A percentile compares a stretch with the other conserved stretches of the same genome.
Conservation (phyloP, 73 alveolate genomes). For the Tetrahymena thermophila region DNA sequence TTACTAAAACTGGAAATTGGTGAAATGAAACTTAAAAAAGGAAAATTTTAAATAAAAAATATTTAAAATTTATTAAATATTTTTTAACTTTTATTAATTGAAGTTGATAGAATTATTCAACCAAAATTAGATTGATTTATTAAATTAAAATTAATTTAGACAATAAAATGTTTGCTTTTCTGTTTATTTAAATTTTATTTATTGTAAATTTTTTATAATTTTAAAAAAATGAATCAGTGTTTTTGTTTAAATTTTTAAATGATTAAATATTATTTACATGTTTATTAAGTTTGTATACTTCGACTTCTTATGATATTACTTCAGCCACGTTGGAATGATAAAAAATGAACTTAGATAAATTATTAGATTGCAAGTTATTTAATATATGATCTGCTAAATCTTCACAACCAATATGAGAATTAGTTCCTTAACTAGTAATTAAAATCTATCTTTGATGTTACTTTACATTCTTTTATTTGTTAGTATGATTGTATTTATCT, state of each 20-base stretch:
- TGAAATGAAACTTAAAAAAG: too few species aligned
- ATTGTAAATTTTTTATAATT: background rate
- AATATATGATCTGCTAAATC: background rate
- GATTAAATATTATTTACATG: background rate
- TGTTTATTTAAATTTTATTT: too few species aligned
- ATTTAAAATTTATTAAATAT: too few species aligned
- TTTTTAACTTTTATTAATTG: too few species aligned
- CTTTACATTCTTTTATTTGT: background rate
- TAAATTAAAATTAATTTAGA: too few species aligned
- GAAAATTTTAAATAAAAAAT: too few species aligned
- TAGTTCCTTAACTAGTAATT: background rate
- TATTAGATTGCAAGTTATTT: background rate
- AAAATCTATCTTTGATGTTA: background rate
- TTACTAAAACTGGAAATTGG: too few species aligned
- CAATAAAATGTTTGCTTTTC: too few species aligned
- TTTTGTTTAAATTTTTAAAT: too few species aligned
- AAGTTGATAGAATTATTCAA: too few species aligned
- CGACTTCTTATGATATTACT: background rate
- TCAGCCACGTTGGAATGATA: background rate
- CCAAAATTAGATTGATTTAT: too few species aligned
- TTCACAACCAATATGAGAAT: background rate
- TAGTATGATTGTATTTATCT: background rate
- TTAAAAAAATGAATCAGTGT: background rate
- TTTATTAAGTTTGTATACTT: background rate
- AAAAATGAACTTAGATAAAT: background rate